Base-by-base conservation (phyloP, 2,329 filamentous ascomycete species). In the Pseudogymnoascus sp. region DNA sequence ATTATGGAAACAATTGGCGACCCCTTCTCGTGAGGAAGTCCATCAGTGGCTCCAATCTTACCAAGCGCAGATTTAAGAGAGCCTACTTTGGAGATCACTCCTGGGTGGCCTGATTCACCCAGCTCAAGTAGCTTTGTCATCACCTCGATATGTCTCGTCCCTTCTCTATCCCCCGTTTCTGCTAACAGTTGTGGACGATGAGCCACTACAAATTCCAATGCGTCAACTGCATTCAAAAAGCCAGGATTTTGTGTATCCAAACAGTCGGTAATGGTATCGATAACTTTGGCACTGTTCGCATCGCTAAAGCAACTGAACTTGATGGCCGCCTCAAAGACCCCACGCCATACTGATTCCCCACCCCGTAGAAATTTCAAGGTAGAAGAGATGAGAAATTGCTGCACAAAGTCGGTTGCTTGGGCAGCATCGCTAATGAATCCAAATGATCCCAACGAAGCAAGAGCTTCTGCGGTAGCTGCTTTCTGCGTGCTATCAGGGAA, bases 121-220 rank as follows among this genome's bases (percentile, higher is more conserved):
- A 86, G 68, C 11, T 79, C 75, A 0, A 87, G 70, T 0, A 87
- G 70, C 15, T 78, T 78, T 0, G 80, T 77, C 33, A 85, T 77
- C 0, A 86, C 69, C 2, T 73, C 71, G 21, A 83, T 76, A 41
- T 83, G 79, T 2, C 77, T 68, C 1, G 74, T 72, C 5, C 79
- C 76, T 17, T 83, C 79, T 2, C 77, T 68, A 1, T 74, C 72
- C 5, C 79, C 76, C 17, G 80, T 74, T 35, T 76, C 68, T 0
- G 75, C 73, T 10, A 85, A 70, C 0, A 82, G 64, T 4, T 74
- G 69, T 0, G 80, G 78, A 17, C 72, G 74, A 59, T 76, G 75
- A 29, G 75, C 76, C 0, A 79, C 74, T 5, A 84, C 71, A 1
- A 80, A 70, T 58, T 82, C 79, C 6, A 86, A 67, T 0, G 77